Conservation (phyloP, 495 filamentous ascomycete genomes). For the Aspergillus nidulans region DNA sequence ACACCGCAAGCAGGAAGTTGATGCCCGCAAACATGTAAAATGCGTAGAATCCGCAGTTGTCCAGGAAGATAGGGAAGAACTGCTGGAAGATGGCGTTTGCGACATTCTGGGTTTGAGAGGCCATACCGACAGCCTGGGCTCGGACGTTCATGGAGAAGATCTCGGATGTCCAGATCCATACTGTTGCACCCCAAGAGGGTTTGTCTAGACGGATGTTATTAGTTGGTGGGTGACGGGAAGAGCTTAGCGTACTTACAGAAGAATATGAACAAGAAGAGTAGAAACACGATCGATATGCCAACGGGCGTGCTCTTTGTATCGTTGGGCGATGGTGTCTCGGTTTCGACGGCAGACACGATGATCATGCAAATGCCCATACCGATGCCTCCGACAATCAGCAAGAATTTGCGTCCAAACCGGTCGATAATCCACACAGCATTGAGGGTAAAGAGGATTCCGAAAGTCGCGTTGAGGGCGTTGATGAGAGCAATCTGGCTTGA, state of each 20-base stretch:
- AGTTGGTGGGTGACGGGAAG: not conserved
- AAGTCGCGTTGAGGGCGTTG: constrained; percentile 67
- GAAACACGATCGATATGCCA: constrained; percentile 59
- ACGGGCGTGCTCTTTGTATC: constrained; percentile 52
- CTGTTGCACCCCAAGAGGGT: constrained; percentile 62
- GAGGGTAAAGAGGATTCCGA: constrained; percentile 60
- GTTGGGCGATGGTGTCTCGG: constrained; percentile 48
- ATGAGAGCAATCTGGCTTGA: constrained; percentile 57
- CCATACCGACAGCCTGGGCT: constrained; percentile 65
- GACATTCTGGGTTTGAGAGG: constrained; percentile 61
- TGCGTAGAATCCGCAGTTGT: constrained; percentile 50
- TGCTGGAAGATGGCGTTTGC: constrained; percentile 61
- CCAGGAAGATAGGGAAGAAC: constrained; percentile 63
- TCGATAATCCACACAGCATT: constrained; percentile 69
- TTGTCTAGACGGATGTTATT: constrained; percentile 44
- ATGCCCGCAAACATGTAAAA: constrained; percentile 51
- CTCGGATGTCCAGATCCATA: constrained; percentile 65
- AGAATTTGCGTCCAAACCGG: constrained; percentile 61
- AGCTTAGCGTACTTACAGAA: constrained; percentile 45
- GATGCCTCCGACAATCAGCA: constrained; percentile 63
- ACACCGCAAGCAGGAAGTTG: constrained; percentile 58
- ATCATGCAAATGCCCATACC: constrained; percentile 69
- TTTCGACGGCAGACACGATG: constrained; percentile 61
- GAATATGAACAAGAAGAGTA: constrained; percentile 61
- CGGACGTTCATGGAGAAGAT: constrained; percentile 65